A percentile compares a stretch with the other conserved stretches of the same genome.
phyloP scores from a whole-genome alignment of 495 filamentous ascomycete genomes.

The Hypoxylon rickii region DNA sequence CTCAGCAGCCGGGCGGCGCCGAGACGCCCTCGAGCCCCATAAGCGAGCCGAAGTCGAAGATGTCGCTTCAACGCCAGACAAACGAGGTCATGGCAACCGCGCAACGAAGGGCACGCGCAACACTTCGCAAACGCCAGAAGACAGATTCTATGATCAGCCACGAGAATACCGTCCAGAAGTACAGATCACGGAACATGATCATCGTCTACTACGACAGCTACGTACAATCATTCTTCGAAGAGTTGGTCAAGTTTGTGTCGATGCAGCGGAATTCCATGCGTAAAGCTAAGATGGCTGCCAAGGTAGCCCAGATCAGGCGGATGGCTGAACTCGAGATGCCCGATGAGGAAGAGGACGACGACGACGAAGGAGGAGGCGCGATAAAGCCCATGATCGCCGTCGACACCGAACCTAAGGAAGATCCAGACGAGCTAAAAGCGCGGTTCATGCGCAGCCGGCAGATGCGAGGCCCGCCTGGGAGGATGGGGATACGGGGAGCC shows the following conservation, averaged over 20 bases:
- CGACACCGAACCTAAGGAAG: no score
- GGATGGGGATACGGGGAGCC: slow-evolving; percentile 23
- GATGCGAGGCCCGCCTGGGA: slow-evolving; percentile 21
- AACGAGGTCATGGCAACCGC: slow-evolving; percentile 51
- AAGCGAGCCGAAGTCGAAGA: slow-evolving; percentile 42
- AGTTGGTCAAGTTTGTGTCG: slow-evolving; percentile 77
- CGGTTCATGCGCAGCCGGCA: slow-evolving; percentile 42
- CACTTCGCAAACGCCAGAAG: slow-evolving; percentile 59
- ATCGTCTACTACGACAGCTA: slow-evolving; percentile 89
- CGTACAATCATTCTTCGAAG: slow-evolving; percentile 78
- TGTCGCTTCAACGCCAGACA: slow-evolving; percentile 53
- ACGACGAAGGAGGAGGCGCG: slow-evolving; percentile 24
- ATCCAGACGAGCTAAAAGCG: slow-evolving; percentile 35
- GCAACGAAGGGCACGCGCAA: slow-evolving; percentile 48
- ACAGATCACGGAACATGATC: slow-evolving; percentile 76
- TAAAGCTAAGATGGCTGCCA: slow-evolving; percentile 74
- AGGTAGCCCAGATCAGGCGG: slow-evolving; percentile 59
- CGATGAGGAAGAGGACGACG: slow-evolving; percentile 50
- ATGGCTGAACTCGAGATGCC: slow-evolving; percentile 57
- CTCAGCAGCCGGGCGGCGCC: slow-evolving; percentile 31
- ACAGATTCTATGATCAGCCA: slow-evolving; percentile 62
- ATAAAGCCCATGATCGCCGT: slow-evolving; percentile 38
- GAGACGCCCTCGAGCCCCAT: slow-evolving; percentile 37
- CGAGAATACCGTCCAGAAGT: slow-evolving; percentile 55
- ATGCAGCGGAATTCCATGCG: slow-evolving; percentile 80